These are phyloP conservation scores for Hirsutella rhossiliensis DNA, from an alignment of 2,329 filamentous ascomycete species.

Conservation along the genomic window DNA sequence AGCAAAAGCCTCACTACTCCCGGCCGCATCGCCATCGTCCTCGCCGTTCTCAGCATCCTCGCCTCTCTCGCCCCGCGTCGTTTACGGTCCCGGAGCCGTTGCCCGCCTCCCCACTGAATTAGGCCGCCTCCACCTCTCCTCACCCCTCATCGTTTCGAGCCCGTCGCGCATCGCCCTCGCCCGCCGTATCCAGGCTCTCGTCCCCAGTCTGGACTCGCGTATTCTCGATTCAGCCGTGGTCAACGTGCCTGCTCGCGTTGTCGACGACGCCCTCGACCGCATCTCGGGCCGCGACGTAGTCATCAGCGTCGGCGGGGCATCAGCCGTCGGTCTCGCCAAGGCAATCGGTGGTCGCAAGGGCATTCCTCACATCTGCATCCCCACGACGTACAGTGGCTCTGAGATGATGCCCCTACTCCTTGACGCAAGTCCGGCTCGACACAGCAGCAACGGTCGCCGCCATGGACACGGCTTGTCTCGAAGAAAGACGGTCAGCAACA, in stretches of 20 bases:
- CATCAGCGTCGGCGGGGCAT: slow-evolving; percentile 50
- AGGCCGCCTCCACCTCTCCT: slow-evolving; percentile 15
- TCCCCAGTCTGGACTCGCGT: slow-evolving; percentile 18
- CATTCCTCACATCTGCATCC: slow-evolving; percentile 45
- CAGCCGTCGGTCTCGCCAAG: slow-evolving; percentile 47
- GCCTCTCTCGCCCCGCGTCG: slow-evolving; percentile 16
- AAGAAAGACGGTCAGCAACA: slow-evolving; percentile 3
- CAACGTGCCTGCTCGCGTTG: slow-evolving; percentile 13
- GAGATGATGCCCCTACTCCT: slow-evolving; percentile 36
- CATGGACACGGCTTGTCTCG: not conserved
- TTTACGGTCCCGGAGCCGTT: slow-evolving; percentile 21
- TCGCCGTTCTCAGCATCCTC: not conserved
- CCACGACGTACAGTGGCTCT: slow-evolving; percentile 46
- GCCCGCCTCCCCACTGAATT: slow-evolving; percentile 21
- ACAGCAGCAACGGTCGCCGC: slow-evolving; percentile 2
- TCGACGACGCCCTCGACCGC: slow-evolving; percentile 15
- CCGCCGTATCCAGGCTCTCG: slow-evolving; percentile 17
- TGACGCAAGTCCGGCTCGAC: slow-evolving; percentile 7
- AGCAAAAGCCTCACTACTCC: not conserved
- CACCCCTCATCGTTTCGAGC: slow-evolving; percentile 24
- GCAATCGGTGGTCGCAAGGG: slow-evolving; percentile 39
- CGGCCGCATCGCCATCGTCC: not conserved
- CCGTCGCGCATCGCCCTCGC: slow-evolving; percentile 24
- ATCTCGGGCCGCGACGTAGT: slow-evolving; percentile 37
- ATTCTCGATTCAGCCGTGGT: slow-evolving; percentile 21